Evolutionary conservation across 176 grass and related monocot species (phyloP), one percentile per base, ranked within the genome.

Genomic region (Carex cristatella): DNA sequence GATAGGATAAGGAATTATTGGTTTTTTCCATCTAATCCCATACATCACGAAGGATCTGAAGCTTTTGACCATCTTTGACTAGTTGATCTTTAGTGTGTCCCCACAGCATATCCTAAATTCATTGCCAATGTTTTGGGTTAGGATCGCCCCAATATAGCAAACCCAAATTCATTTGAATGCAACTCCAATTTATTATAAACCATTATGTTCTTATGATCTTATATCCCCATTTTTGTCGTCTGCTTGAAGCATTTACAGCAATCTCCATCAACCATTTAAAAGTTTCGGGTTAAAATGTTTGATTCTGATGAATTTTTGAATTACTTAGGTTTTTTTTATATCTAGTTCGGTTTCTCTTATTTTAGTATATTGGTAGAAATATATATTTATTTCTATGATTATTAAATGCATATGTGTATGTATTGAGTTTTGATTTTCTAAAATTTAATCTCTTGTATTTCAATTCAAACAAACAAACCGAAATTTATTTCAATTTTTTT

Each of bases 41-140:
- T 40, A 70, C 67, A 42, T 70, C 67, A 16, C 37, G 67, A 75
- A 75, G 71, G 19, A 64, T 82, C 80, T 82, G n/a, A 66, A 51
- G 38, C 80, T 82, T 82, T 82, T 82, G 60, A 63, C n/a, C 19
- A 66, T 10, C 80, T 82, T 82, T 82, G 80, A 82, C 80, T 35
- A 2, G 60, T 53, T 56, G n/a, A 82, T 82, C 0, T 80, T 64
- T 66, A 7, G 19, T 19, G 9, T 18, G n/a, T 18, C 60, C 37
- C 58, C 33, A 64, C 80, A 82, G 15, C 7, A 61, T 60, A 82
- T 82, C 66, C 80, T 64, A 14, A 46, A 46, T 48, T 31, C 80
- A 48, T 48, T 61, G 57, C 4, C 9, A 51, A 10, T 64, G 23
- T 14, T 65, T 65, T 16, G 77, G 79, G n/a, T 65, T 18, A 4